Conservation (phyloP, 768 basidiomycete species). For the Boletus sensibilis region DNA sequence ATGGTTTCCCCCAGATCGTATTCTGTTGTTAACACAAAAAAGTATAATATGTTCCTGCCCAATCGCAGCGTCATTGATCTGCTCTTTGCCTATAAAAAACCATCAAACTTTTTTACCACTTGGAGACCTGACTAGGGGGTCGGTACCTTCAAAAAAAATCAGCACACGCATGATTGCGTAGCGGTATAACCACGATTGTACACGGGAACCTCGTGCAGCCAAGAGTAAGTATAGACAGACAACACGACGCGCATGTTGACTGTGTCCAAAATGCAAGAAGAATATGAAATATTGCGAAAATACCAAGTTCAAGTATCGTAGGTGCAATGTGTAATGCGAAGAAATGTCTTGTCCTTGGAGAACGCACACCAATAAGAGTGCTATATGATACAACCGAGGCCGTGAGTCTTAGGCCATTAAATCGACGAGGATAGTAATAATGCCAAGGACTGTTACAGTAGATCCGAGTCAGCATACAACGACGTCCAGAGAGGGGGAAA, state of each 20-base stretch:
- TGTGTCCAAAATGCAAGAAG: background rate
- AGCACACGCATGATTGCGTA: background rate
- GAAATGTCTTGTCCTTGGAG: conserved; percentile 1
- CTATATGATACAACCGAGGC: conserved; percentile 13
- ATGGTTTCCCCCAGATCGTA: background rate
- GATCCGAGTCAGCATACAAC: conserved; percentile 1
- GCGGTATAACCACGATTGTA: conserved; percentile 1
- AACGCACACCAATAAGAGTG: background rate
- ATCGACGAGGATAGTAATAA: conserved; percentile 89
- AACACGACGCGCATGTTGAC: background rate
- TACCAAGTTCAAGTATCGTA: conserved; percentile 7
- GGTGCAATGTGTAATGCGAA: conserved; percentile 5
- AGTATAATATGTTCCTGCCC: conserved; percentile 1
- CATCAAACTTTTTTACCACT: conserved; percentile 11
- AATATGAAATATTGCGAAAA: background rate
- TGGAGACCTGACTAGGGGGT: background rate
- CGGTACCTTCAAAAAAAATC: background rate
- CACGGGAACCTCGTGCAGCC: background rate
- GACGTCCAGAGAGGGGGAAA: background rate
- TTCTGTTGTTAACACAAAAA: background rate
- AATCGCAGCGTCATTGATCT: conserved; percentile 1
- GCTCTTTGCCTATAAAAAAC: background rate
- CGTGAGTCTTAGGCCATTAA: conserved; percentile 48
- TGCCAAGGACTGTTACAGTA: conserved; percentile 65
- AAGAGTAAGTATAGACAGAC: background rate